Percentiles rank a stretch among this genome's conserved stretches.
These are phyloP conservation scores for Colletotrichum sp. DNA, from an alignment of 2,329 filamentous ascomycete genomes.

Conservation along the genomic window DNA sequence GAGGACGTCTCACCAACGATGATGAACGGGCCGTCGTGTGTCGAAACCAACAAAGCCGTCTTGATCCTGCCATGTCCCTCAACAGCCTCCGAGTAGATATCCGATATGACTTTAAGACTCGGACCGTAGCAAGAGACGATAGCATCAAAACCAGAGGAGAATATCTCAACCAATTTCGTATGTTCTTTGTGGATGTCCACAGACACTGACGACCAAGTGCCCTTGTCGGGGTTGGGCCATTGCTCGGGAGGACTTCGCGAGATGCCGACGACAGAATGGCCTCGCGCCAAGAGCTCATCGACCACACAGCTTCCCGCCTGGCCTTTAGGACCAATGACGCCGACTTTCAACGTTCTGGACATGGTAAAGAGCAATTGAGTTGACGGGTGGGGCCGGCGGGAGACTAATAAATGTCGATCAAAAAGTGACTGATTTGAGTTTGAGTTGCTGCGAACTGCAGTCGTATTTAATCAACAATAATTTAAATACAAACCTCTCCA, in stretches of 20 bases:
- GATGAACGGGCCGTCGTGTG: background rate
- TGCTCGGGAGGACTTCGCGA: background rate
- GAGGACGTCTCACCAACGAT: background rate
- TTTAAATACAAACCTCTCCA: background rate
- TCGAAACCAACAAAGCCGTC: background rate
- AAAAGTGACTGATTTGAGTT: background rate
- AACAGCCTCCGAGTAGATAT: background rate
- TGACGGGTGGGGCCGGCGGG: background rate
- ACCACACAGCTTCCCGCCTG: background rate
- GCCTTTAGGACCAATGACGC: background rate
- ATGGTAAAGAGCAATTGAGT: background rate
- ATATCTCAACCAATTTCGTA: background rate
- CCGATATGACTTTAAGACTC: background rate
- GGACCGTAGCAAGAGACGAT: background rate
- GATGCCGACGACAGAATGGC: background rate
- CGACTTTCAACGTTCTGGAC: background rate
- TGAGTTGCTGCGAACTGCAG: background rate
- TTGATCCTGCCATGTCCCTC: background rate
- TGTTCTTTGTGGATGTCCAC: background rate
- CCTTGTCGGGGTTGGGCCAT: background rate
- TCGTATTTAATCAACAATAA: background rate
- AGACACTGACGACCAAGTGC: background rate
- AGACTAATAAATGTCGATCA: background rate
- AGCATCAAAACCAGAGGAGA: background rate
- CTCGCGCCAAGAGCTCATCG: background rate